Conservation (phyloP, 345 rosid species). For the Citrus cavaleriei region DNA sequence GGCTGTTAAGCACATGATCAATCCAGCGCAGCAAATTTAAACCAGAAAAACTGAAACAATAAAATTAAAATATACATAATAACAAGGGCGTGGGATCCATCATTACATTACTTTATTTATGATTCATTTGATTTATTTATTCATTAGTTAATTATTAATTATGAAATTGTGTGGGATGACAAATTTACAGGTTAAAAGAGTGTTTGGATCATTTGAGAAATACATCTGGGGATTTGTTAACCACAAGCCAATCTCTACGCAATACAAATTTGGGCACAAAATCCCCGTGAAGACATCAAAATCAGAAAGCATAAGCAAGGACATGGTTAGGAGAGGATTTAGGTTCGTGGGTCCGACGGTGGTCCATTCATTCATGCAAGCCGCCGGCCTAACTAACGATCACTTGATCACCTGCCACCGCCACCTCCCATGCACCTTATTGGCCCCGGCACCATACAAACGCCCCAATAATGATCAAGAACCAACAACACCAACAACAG, state of each 20-base stretch:
- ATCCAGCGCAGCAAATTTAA: neutral
- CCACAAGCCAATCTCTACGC: constrained; percentile 42
- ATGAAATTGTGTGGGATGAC: neutral
- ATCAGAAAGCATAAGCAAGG: constrained; percentile 69
- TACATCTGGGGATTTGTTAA: constrained; percentile 62
- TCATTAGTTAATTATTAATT: neutral
- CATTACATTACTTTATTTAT: neutral
- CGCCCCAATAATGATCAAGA: neutral
- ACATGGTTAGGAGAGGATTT: constrained; percentile 67
- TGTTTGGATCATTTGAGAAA: constrained; percentile 51
- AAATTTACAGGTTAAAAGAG: constrained; percentile 33
- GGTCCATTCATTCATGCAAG: constrained; percentile 70
- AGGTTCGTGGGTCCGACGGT: constrained; percentile 59
- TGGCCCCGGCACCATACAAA: constrained; percentile 9
- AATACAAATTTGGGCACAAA: constrained; percentile 58
- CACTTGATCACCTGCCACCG: constrained; percentile 55
- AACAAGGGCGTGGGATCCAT: neutral
- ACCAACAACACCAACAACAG: neutral
- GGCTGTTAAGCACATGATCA: constrained; percentile 2
- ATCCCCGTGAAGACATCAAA: constrained; percentile 67
- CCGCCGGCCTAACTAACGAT: constrained; percentile 63
- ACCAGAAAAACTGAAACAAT: neutral
- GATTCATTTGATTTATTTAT: too few relatives aligned
- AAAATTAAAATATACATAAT: neutral
- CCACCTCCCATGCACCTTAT: constrained; percentile 43